Base-by-base conservation (phyloP, 768 basidiomycete genomes). In the Lactarius sp. region DNA sequence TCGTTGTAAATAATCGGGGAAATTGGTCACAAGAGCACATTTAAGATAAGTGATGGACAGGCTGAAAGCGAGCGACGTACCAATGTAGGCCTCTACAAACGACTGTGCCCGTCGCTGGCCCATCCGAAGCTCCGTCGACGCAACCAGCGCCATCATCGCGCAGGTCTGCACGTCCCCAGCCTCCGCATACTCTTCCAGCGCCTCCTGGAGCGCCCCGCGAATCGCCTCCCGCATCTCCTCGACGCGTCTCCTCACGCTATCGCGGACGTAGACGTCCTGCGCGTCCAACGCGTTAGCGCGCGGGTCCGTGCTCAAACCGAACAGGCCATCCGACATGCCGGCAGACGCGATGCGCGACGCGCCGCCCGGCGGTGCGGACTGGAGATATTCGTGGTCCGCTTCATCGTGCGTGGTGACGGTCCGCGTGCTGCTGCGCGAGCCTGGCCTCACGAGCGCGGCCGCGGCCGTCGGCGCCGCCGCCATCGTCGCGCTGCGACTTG, bases 81-180 rank as follows among this genome's bases (percentile, higher is more conserved):
- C 91, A 14, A 90, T 79, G 70, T 93, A 93, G 0, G 86, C 76
- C 64, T 90, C 86, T 18, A 90, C 70, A 62, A 92, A 87, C 31
- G 80, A 78, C 20, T 76, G 69, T 31, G 75, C 75, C 51, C 85
- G 76, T 52, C 69, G 70, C 22, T 73, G 71, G 0, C 76, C 72
- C n/a, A 90, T 71, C 42, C 70, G 67, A 49, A 94, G 75, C 69
- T 91, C 87, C 50, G 77, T 69, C 0, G 80, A 77, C 7, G 85
- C 88, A 20, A 92, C 75, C 1, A 89, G 69, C 3, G 83, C 78
- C 16, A 93, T 70, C 79, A 89, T 83, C 1, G 88, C 84, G 73
- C 90, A 92, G 79, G 85, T 88, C 69, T 92, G 91, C 1, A 91
- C 77, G 69, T 93, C 86, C 14, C 91, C 91, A 5, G 49, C 50